Evolutionary conservation across 1,139 yeast genomes (phyloP), one percentile per base, ranked within the genome.

Genomic region (Pneumocystis canis): DNA sequence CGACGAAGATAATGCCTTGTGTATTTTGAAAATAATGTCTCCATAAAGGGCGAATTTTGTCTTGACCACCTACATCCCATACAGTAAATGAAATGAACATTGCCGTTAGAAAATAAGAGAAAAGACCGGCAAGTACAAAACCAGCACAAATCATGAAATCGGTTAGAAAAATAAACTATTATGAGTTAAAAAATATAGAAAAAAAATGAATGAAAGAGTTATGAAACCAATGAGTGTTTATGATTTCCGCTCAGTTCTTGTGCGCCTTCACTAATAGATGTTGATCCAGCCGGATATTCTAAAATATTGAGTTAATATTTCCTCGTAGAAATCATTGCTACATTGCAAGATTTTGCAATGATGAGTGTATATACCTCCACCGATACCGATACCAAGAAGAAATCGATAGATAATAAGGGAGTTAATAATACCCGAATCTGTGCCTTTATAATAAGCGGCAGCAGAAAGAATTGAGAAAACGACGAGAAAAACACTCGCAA

Each of bases 1-100:
- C 97, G 67, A 94, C 80, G 76, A 88, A 94, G 35, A 92, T 97
- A 70, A 92, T 92, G 63, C 97, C 98, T 75, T 89, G 87, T 64
- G 92, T 98, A 77, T 92, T 98, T 63, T 98, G 99, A 84, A 94
- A 92, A 76, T 92, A 92, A 75, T 92, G 97, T 75, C 89, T 90
- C 99, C 99, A 92, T 73, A 92, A 84, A 78, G 98, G 89, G 79
- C 99, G 90, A 60, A 98, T 98, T 77, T 90, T 97, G 74, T 83
- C 85, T 79, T 92, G 98, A 58, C 99, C 99, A 75, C 99, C 99
- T 71, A 92, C 81, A 76, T 92, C 99, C 71, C 92, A 92, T 57
- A 98, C 94, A 66, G 99, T 92, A 81, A 92, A 92, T 75, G 92
- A 86, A 68, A n/a, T 78, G 74, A 86, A 89, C 68, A 90, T 90